Conservation (phyloP, 2,329 filamentous ascomycete species). For the Coniochaeta sp. region DNA sequence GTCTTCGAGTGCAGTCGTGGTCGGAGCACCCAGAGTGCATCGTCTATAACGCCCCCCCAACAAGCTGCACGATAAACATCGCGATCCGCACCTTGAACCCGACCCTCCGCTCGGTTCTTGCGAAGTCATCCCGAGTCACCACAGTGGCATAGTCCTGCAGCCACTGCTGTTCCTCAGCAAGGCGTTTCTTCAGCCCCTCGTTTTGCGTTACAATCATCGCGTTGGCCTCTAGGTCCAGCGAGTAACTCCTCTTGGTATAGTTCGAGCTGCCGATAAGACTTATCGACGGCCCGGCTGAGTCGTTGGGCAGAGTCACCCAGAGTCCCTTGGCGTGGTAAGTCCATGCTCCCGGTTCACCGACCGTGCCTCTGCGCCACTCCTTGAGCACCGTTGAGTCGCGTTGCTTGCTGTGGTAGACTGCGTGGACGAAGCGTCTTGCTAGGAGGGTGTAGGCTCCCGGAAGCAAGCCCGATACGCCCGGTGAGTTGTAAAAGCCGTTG, state of each 20-base stretch:
- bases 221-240: conserved; percentile 84
- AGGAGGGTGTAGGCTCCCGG: conserved; percentile 90
- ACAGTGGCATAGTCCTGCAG: conserved; percentile 65
- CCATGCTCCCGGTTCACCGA: conserved; percentile 79
- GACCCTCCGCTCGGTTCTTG: conserved; percentile 74
- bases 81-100: conserved; percentile 77
- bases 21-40: neutral
- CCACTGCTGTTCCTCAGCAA: conserved; percentile 77
- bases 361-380: conserved; percentile 81
- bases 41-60: conserved; percentile 75
- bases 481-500: conserved; percentile 89
- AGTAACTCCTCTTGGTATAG: conserved; percentile 91
- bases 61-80: conserved; percentile 86
- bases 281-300: conserved; percentile 61
- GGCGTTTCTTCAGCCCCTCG: conserved; percentile 57
- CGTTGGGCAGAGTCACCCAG: conserved; percentile 71
- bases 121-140: conserved; percentile 72
- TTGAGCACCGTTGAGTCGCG: conserved; percentile 62
- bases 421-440: conserved; percentile 70
- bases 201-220: conserved; percentile 79
- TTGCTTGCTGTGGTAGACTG: conserved; percentile 36
- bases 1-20: neutral
- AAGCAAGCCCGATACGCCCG: conserved; percentile 81
- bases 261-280: conserved; percentile 89
- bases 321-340: conserved; percentile 97